A percentile compares a stretch with the other conserved stretches of the same genome.
Evolutionary conservation across 345 rosid species (phyloP).

Genomic region (Eucalyptus paniculata): DNA sequence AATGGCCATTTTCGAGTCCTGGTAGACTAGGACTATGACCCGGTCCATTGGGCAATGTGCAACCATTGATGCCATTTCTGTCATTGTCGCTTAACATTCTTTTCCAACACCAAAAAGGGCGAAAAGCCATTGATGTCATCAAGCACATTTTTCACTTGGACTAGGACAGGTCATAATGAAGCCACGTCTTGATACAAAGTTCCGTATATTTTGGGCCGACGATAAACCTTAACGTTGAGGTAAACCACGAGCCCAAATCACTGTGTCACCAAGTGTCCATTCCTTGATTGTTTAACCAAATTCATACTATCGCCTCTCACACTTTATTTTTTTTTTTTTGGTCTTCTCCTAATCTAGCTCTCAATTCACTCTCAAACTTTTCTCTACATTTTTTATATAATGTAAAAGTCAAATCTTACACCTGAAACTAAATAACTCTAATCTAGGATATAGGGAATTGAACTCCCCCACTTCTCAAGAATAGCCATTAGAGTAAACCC

Average conservation of each 20-base stretch:
- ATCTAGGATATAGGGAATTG: fast-evolving
- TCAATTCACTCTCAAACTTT: too few species aligned
- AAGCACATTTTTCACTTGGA: background rate
- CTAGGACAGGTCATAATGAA: background rate
- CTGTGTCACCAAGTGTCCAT: background rate
- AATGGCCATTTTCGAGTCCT: background rate
- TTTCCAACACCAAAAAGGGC: background rate
- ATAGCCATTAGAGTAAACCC: fast-evolving
- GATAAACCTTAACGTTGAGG: background rate
- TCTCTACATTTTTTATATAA: fast-evolving
- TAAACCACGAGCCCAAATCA: background rate
- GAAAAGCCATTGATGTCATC: background rate
- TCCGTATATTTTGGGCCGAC: background rate
- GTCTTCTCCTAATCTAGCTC: fast-evolving
- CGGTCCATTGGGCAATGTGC: background rate
- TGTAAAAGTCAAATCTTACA: fast-evolving
- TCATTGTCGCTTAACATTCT: background rate
- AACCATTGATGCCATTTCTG: background rate
- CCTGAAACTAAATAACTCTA: too few species aligned
- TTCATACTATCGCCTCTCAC: background rate
- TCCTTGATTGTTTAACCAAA: background rate
- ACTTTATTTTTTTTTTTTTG: background rate
- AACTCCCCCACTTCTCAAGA: too few species aligned
- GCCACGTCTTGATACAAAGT: background rate
- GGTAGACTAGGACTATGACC: background rate